Conservation (phyloP, 108 stramenopile genomes). For the Pseudonitzschia pungens region DNA sequence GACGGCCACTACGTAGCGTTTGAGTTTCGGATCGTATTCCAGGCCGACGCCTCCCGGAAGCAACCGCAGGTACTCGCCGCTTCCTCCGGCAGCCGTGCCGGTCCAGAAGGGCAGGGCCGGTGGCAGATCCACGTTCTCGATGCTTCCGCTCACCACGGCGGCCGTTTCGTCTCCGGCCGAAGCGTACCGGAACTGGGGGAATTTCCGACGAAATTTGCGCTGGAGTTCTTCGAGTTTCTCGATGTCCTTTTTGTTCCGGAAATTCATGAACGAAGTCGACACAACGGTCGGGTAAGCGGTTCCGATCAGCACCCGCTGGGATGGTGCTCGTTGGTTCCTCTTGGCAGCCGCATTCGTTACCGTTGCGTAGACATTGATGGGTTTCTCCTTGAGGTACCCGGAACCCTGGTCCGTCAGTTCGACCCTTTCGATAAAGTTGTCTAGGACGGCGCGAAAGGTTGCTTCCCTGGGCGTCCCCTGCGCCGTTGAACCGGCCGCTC, state of each 20-base stretch:
- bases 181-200: background rate
- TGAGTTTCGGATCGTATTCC: conserved; percentile 33
- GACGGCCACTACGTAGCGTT: conserved; percentile 37
- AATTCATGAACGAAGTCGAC: background rate
- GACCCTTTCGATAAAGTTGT: conserved; percentile 37
- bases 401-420: conserved; percentile 50
- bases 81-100: background rate
- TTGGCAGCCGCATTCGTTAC: too few species aligned
- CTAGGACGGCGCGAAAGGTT: conserved; percentile 36
- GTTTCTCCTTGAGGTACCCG: conserved; percentile 59
- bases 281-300: background rate
- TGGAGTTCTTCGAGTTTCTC: background rate
- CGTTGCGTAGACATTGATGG: conserved; percentile 29
- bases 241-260: background rate
- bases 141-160: too few species aligned
- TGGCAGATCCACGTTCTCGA: background rate
- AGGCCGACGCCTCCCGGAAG: conserved; percentile 49
- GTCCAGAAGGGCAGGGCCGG: background rate
- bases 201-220: background rate
- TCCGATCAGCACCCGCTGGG: background rate
- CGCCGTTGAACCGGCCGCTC: background rate
- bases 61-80: conserved; percentile 35
- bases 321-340: too few species aligned
- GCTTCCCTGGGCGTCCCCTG: background rate
- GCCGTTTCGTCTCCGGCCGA: background rate